These are phyloP conservation scores for Phytophthora foliorum DNA, from an alignment of 352 stramenopile species.

Conservation along the genomic window DNA sequence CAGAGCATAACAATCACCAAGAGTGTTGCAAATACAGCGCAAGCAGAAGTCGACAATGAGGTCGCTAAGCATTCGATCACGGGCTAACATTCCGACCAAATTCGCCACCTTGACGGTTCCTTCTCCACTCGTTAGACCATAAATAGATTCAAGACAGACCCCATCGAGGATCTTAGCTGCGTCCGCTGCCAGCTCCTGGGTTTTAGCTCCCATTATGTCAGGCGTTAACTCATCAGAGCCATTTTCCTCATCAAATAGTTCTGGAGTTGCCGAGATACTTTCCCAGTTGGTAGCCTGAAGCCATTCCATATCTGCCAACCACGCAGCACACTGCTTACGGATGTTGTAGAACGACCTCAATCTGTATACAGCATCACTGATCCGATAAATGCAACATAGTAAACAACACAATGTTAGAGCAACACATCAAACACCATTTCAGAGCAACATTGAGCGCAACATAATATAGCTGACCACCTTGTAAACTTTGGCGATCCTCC, in stretches of 20 bases:
- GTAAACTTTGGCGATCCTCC: constrained; percentile 10
- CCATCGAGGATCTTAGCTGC: neutral
- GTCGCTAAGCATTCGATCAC: neutral
- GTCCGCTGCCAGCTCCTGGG: neutral
- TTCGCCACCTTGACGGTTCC: neutral
- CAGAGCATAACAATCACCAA: constrained; percentile 6
- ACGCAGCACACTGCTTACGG: neutral
- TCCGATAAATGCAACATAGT: too few species aligned
- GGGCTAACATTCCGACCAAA: neutral
- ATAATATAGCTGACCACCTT: constrained; percentile 1
- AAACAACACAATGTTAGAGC: too few species aligned
- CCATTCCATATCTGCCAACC: neutral
- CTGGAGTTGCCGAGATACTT: neutral
- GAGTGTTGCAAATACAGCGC: constrained; percentile 3
- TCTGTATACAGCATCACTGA: too few species aligned
- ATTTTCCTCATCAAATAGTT: neutral
- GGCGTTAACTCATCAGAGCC: neutral
- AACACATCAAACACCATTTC: neutral
- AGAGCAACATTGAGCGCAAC: constrained; percentile 11
- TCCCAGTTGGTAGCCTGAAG: neutral
- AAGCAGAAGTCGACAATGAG: neutral
- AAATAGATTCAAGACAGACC: neutral
- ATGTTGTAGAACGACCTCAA: constrained; percentile 1
- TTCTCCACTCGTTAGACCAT: neutral
- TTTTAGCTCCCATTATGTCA: neutral